Percentiles rank a stretch among this genome's conserved stretches.
Conservation (phyloP, 2,329 filamentous ascomycete genomes). For the Alternaria longipes region DNA sequence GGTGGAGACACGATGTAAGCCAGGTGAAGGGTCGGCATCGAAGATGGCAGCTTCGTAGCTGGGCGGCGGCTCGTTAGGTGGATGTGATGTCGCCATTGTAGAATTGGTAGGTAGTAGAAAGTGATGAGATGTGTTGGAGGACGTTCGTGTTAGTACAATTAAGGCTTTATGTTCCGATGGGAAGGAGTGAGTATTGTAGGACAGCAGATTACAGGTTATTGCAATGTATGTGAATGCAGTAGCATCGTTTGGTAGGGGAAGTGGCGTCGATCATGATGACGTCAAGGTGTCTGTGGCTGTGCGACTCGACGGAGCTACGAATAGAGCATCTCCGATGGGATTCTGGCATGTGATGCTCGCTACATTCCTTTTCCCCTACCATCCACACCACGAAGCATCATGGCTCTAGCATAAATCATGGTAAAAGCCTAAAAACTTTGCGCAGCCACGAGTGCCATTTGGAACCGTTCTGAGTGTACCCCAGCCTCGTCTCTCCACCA, state of each 20-base stretch:
- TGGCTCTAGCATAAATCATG: not conserved
- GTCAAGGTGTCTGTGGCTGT: conserved; percentile 15
- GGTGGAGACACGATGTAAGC: conserved; percentile 41
- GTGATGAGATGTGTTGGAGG: not conserved
- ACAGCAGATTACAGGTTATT: not conserved
- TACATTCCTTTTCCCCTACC: not conserved
- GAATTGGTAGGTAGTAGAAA: not conserved
- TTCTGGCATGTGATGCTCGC: conserved; percentile 11
- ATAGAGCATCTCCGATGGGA: not conserved
- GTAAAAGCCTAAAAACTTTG: not conserved
- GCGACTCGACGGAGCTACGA: not conserved
- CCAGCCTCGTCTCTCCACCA: conserved; percentile 19
- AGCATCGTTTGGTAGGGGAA: not conserved
- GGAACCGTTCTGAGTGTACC: not conserved
- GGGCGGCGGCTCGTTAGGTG: conserved; percentile 43
- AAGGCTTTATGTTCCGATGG: not conserved
- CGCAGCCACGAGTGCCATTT: not conserved
- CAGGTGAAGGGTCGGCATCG: conserved; percentile 33
- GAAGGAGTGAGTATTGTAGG: not conserved
- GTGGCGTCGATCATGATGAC: conserved; percentile 10
- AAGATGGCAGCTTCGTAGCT: conserved; percentile 46
- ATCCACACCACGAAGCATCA: not conserved
- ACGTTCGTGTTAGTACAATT: not conserved
- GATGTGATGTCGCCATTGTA: conserved; percentile 35
- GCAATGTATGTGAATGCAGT: not conserved